Base-by-base conservation (phyloP, 306 rosid species). In the Vigna reflexopilosa region DNA sequence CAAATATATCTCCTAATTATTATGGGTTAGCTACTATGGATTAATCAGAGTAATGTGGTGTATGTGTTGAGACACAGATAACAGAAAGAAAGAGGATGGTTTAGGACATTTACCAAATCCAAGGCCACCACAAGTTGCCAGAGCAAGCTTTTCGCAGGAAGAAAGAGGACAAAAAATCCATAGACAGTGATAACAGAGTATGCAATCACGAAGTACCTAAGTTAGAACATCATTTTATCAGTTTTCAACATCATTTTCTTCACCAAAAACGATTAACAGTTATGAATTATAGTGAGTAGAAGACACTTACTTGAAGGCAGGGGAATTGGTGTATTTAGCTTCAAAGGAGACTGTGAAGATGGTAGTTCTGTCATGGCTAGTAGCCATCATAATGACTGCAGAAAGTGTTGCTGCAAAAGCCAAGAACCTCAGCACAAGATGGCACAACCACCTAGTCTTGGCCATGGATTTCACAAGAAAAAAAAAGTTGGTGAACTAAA, bases 121-220 rank as follows among this genome's bases (percentile, higher is more conserved):
- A 88, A 45, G 45, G 88, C 90, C 3, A 91, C 85, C 30, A 84
- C 97, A 9, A 90, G 78, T 77, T 88, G 83, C 98, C 98, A 93
- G 19, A 93, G 91, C 87, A 85, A 68, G 77, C 98, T 89, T 83
- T 82, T 40, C 0, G 80, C 5, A 6, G 98, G 98, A 82, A 93
- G 93, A 75, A 93, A 83, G 64, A 93, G 81, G 64, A 93, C 92
- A 7, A 91, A 70, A 59, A 93, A 83, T 54, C 98, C 95, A 58
- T 93, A 93, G 17, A 68, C 91, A 24, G 92, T 87, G 13, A 81
- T 91, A 42, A 89, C 73, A 6, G 91, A 88, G 75, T 91, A 80
- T 58, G 90, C 97, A 57, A 91, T 82, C 80, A 88, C 81, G 69
- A 91, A 93, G 85, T 91, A 93, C 89, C 98, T 93, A 66, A 54